Conservation (phyloP, 2,329 filamentous ascomycete genomes). For the Penicillium sp. region DNA sequence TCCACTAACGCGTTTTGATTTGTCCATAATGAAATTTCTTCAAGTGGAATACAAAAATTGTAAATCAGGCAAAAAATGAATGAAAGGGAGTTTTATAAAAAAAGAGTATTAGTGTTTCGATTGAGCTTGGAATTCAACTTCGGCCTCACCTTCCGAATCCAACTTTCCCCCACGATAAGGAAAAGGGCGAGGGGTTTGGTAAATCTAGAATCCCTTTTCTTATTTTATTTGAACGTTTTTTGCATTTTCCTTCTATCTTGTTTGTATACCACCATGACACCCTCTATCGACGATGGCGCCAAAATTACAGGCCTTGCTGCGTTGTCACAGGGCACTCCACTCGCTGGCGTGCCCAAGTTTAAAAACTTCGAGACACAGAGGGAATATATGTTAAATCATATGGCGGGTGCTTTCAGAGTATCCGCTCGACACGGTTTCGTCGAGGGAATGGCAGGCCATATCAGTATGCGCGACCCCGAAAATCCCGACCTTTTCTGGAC, state of each 20-base stretch:
- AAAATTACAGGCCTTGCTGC: not conserved
- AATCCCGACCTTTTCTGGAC: conserved; percentile 36
- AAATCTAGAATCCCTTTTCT: too few species aligned
- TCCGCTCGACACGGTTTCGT: conserved; percentile 17
- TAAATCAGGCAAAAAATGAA: too few species aligned
- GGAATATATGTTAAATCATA: conserved; percentile 28
- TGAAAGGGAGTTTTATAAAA: too few species aligned
- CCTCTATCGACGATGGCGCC: not conserved
- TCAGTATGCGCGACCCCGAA: conserved; percentile 42
- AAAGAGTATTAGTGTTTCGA: too few species aligned
- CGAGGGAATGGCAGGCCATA: conserved; percentile 40
- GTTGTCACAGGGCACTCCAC: not conserved
- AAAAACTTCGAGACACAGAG: not conserved
- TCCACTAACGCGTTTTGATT: not conserved
- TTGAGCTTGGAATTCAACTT: not conserved
- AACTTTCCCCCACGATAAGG: not conserved
- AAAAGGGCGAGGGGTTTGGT: too few species aligned
- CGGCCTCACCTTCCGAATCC: not conserved
- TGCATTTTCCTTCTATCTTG: too few species aligned
- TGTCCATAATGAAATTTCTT: too few species aligned
- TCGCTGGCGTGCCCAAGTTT: not conserved
- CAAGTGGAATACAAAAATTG: too few species aligned
- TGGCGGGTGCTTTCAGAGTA: conserved; percentile 43
- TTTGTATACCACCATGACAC: not conserved
- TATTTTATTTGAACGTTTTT: too few species aligned